Evolutionary conservation across 768 basidiomycete species (phyloP).

Genomic region (Hydnomerulius pinastri): DNA sequence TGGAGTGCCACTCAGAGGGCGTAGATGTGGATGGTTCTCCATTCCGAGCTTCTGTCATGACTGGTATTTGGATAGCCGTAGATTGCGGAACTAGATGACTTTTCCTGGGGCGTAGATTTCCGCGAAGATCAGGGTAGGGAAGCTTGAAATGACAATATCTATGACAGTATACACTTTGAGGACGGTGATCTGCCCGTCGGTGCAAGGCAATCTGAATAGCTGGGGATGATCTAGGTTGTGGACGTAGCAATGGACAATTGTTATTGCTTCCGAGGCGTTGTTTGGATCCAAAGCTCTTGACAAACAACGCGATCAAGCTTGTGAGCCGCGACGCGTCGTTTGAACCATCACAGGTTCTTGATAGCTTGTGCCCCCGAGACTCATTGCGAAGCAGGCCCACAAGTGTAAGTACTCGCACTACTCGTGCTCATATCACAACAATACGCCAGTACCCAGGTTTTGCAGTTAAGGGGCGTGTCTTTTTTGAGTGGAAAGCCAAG

Average conservation of each 20-base stretch:
- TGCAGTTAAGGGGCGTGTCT: no score
- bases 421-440: no score
- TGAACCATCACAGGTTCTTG: no score
- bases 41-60: conserved; percentile 19
- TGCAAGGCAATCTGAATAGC: neutral
- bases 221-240: neutral
- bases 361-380: no score
- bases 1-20: conserved; percentile 59
- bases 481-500: no score
- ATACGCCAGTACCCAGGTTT: no score
- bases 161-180: neutral
- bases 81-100: neutral
- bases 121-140: neutral
- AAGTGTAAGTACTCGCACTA: no score
- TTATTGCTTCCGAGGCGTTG: conserved; percentile 14
- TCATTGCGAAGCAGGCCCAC: no score
- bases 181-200: neutral
- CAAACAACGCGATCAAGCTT: conserved; percentile 12
- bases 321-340: no score
- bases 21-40: conserved; percentile 19
- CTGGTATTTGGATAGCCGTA: neutral
- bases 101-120: neutral
- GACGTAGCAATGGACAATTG: neutral
- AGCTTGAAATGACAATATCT: neutral
- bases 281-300: conserved; percentile 31